Evolutionary conservation across 352 stramenopile genomes (phyloP).

Genomic region (Pythium angustatum): DNA sequence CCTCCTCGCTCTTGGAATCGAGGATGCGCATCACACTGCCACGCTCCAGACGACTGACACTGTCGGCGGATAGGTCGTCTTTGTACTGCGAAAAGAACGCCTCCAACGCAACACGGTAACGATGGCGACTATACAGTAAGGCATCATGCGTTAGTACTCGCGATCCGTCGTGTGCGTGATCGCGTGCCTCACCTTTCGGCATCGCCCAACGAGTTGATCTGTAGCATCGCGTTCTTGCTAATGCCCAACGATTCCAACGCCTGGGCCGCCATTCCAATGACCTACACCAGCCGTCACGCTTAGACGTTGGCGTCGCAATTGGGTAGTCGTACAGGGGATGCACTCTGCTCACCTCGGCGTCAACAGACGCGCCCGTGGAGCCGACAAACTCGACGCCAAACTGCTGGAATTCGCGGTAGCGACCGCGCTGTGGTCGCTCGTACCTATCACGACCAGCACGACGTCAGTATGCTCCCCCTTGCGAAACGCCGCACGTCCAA

Average conservation of each 20-base stretch:
- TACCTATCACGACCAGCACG: slow-evolving; percentile 45
- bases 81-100: slow-evolving; percentile 65
- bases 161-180: no score
- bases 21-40: slow-evolving; percentile 86
- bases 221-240: slow-evolving; percentile 54
- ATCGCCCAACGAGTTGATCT: slow-evolving; percentile 85
- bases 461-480: neutral
- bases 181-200: slow-evolving; percentile 54
- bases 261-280: slow-evolving; percentile 79
- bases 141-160: no score
- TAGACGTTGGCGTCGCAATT: no score
- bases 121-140: slow-evolving; percentile 68
- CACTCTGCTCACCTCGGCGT: slow-evolving; percentile 56
- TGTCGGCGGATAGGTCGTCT: slow-evolving; percentile 70
- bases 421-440: slow-evolving; percentile 81
- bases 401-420: slow-evolving; percentile 88
- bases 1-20: slow-evolving; percentile 77
- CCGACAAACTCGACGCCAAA: slow-evolving; percentile 88
- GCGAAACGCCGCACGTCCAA: no score
- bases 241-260: slow-evolving; percentile 59
- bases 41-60: slow-evolving; percentile 70
- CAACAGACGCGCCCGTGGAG: slow-evolving; percentile 70
- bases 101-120: slow-evolving; percentile 69
- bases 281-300: slow-evolving; percentile 29
- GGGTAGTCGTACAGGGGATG: no score